phyloP scores from a whole-genome alignment of 768 basidiomycete species.

The Tricholoma sp. region DNA sequence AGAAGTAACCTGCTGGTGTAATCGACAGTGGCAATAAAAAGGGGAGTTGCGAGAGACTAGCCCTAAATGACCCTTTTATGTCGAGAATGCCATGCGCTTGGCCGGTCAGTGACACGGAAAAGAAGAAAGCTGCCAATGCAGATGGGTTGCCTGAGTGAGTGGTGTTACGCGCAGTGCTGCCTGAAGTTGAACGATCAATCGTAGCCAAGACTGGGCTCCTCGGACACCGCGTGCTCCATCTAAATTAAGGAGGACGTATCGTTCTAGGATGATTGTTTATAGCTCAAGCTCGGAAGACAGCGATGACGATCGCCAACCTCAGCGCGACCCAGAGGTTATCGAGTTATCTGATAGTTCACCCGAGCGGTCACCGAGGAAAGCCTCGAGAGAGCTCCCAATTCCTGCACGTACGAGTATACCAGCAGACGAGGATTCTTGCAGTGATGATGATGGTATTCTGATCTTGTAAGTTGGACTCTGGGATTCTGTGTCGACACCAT shows the following conservation, averaged over 20 bases:
- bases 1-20: neutral
- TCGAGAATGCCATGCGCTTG: constrained; percentile 7
- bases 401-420: neutral
- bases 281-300: constrained; percentile 28
- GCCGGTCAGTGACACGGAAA: neutral
- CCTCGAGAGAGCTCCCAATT: neutral
- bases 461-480: constrained; percentile 25
- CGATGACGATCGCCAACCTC: constrained; percentile 18
- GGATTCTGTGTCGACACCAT: neutral
- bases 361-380: constrained; percentile 6
- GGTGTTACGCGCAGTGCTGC: neutral
- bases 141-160: neutral
- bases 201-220: neutral
- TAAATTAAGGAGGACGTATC: constrained; percentile 7
- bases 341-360: constrained; percentile 25
- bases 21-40: neutral
- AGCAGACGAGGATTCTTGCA: constrained; percentile 18
- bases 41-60: neutral
- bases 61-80: constrained; percentile 4
- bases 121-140: neutral
- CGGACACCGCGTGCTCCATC: neutral
- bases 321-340: constrained; percentile 15
- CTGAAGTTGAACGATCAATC: neutral
- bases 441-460: constrained; percentile 33
- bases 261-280: constrained; percentile 27